Percentiles rank a stretch among this genome's conserved stretches.
Evolutionary conservation across 306 rosid genomes (phyloP).

Genomic region (Ormosia emarginata): DNA sequence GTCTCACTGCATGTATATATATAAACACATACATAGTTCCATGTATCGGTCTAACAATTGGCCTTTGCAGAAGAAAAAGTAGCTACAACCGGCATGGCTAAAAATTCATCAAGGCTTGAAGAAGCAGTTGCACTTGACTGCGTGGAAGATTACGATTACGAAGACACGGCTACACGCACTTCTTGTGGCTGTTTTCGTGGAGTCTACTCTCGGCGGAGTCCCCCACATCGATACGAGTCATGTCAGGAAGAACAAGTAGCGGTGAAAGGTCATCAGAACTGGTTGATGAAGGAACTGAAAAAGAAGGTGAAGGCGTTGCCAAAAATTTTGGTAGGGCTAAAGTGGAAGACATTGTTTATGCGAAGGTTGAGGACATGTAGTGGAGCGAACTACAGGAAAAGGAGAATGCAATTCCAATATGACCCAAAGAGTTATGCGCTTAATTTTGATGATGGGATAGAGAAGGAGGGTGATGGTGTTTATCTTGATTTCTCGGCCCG

Average conservation of each 20-base stretch:
- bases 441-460: slow-evolving; percentile 41
- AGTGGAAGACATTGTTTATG: slow-evolving; percentile 34
- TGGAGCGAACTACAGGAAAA: slow-evolving; percentile 4
- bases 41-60: too few species aligned
- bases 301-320: slow-evolving; percentile 30
- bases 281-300: slow-evolving; percentile 22
- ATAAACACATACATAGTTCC: too few species aligned
- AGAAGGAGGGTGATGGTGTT: not conserved
- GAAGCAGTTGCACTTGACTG: not conserved
- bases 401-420: slow-evolving; percentile 31
- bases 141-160: slow-evolving; percentile 1
- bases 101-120: not conserved
- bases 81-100: not conserved
- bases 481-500: slow-evolving; percentile 21
- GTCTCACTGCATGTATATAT: too few species aligned
- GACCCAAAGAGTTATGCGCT: slow-evolving; percentile 52
- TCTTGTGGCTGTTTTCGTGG: slow-evolving; percentile 26
- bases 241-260: not conserved
- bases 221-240: not conserved
- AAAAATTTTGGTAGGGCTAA: slow-evolving; percentile 34
- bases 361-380: not conserved
- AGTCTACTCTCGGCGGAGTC: not conserved
- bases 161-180: not conserved
- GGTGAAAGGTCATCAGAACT: not conserved
- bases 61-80: not conserved